Conservation (phyloP, 2,329 filamentous ascomycete genomes). For the Penicillium capsulatum region DNA sequence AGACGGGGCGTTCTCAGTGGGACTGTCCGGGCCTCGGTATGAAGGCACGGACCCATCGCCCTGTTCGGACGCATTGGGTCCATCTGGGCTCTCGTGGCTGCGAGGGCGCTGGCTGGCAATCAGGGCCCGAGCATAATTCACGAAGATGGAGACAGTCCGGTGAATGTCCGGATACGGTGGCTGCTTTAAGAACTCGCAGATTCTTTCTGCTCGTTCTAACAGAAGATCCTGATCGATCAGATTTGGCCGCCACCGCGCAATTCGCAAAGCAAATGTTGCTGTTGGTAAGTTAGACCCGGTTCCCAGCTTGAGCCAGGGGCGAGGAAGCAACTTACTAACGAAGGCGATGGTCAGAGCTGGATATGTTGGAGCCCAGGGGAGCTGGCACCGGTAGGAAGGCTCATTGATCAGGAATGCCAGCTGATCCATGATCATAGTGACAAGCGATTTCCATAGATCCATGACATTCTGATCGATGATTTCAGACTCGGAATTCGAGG, state of each 20-base stretch:
- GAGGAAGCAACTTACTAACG: constrained; percentile 37
- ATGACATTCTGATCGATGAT: constrained; percentile 22
- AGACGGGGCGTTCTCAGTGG: constrained; percentile 17
- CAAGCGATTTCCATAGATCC: constrained; percentile 30
- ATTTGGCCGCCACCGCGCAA: constrained; percentile 33
- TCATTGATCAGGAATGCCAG: constrained; percentile 31
- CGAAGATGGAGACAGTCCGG: constrained; percentile 36
- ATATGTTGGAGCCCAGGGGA: constrained; percentile 35
- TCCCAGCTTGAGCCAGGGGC: not conserved
- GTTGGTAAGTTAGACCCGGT: not conserved
- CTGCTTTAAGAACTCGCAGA: constrained; percentile 34
- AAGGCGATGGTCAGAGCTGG: constrained; percentile 35
- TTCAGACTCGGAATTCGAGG: constrained; percentile 19
- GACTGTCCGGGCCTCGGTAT: constrained; percentile 15
- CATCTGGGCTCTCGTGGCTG: constrained; percentile 15
- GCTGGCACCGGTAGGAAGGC: constrained; percentile 32
- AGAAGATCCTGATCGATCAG: constrained; percentile 30
- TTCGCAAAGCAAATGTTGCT: constrained; percentile 35
- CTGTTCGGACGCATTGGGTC: constrained; percentile 15
- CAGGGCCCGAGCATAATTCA: constrained; percentile 34
- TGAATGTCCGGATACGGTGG: constrained; percentile 39
- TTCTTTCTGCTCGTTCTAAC: constrained; percentile 30
- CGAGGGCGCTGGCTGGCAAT: constrained; percentile 27
- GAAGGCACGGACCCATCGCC: constrained; percentile 12
- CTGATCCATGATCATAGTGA: constrained; percentile 34